Base-by-base conservation (phyloP, 148 eudicot genomes). In the Pouteria glomerata region DNA sequence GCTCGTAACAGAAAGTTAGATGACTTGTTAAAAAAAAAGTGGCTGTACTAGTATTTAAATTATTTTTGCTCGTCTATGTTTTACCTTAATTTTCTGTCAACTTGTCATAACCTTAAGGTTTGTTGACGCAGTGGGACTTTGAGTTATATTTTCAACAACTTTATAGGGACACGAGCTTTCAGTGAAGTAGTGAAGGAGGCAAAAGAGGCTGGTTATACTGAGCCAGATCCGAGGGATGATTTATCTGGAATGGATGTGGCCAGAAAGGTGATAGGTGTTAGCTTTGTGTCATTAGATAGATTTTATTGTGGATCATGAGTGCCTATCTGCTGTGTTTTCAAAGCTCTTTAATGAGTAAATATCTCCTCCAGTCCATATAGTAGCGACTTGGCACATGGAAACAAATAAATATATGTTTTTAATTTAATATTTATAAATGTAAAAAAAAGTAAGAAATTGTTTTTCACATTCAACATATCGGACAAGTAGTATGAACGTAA, bases 191-290 rank as follows among this genome's bases (percentile, higher is more conserved):
- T 96, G 52, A 71, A 74, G 44, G 97, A 84, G 83, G 97, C 99
- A 51, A 96, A 96, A 74, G 79, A 83, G 68, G 91, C 90, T 52
- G 99, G 97, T 73, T 96, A 84, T 74, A 96, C 99, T 11, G 99
- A 96, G 80, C 99, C 99, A 41, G 99, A 96, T 83, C 97, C 99
- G 45, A 88, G 99, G 77, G 99, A 96, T 82, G 99, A 96, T 85
- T 86, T 96, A 53, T 87, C 99, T 68, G 99, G 99, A 78, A 96
- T 88, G 26, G 99, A 96, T 83, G 99, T 96, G 55, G 99, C 97
- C 76, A 81, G 99, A 82, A 96, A 96, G 99, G 97, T 96, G 70
- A 39, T 26, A 48, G 23, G 57, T 58, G 16, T 44, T 73, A 70
- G 47, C 29, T 44, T 29, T 68, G 21, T 48, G 19, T 57, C 39